phyloP scores from a whole-genome alignment of 257 asterid species.

The Nicotiana undulata region DNA sequence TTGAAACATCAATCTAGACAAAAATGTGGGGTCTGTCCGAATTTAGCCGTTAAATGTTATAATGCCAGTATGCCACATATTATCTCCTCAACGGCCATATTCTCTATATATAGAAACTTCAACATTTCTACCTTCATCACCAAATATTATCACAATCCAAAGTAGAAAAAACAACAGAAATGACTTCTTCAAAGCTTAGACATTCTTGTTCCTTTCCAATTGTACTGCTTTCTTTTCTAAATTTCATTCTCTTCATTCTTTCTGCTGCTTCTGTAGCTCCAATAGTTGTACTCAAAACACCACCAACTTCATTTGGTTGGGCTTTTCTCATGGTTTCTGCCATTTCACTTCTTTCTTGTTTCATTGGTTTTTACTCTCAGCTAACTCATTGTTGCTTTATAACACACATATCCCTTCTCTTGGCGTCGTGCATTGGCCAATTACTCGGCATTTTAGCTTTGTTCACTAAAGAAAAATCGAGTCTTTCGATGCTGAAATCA shows the following conservation, averaged over 20 bases:
- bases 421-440: constrained; percentile 50
- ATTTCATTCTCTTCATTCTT: constrained; percentile 64
- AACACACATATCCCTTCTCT: constrained; percentile 52
- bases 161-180: background rate
- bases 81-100: constrained; percentile 17
- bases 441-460: constrained; percentile 47
- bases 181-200: constrained; percentile 52
- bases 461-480: constrained; percentile 48
- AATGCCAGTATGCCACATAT: background rate
- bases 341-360: constrained; percentile 49
- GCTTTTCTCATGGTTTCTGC: constrained; percentile 50
- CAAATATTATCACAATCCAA: background rate
- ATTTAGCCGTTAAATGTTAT: constrained; percentile 15
- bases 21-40: background rate
- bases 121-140: background rate
- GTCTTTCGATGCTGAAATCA: constrained; percentile 44
- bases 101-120: constrained; percentile 4
- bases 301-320: constrained; percentile 70
- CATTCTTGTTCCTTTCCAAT: constrained; percentile 50
- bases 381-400: constrained; percentile 54
- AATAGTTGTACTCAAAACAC: constrained; percentile 41
- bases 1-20: background rate
- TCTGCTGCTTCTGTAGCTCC: constrained; percentile 72
- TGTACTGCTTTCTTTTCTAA: constrained; percentile 49
- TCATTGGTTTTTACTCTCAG: constrained; percentile 60